Conservation (phyloP, 2,329 filamentous ascomycete genomes). For the Penicillium sp. region DNA sequence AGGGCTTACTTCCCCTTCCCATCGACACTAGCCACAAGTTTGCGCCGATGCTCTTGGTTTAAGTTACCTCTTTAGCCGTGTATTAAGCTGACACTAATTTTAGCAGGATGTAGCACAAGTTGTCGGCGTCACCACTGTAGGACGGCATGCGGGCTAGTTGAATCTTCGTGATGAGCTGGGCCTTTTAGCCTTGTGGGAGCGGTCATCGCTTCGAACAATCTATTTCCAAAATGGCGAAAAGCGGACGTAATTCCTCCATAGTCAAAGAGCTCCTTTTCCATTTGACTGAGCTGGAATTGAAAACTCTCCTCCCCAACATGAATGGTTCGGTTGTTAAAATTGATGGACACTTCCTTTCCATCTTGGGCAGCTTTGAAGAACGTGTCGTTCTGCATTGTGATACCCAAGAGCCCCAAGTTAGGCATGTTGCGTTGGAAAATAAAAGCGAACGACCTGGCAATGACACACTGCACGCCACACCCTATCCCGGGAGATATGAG, state of each 20-base stretch:
- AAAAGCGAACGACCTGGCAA: constrained; percentile 46
- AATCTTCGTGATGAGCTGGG: background rate
- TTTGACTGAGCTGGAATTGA: constrained; percentile 35
- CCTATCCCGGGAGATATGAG: constrained; percentile 1
- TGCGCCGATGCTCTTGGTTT: too few species aligned
- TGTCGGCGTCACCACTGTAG: background rate
- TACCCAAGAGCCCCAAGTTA: constrained; percentile 44
- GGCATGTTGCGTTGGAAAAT: constrained; percentile 48
- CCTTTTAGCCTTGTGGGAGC: background rate
- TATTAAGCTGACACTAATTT: too few species aligned
- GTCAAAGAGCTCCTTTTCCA: constrained; percentile 39
- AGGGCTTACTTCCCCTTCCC: too few species aligned
- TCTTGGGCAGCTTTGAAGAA: constrained; percentile 40
- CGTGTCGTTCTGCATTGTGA: constrained; percentile 37
- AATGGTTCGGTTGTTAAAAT: constrained; percentile 24
- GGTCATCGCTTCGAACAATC: constrained; percentile 28
- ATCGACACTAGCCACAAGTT: too few species aligned
- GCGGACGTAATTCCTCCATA: constrained; percentile 40
- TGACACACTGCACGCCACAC: constrained; percentile 39
- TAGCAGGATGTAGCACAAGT: too few species aligned
- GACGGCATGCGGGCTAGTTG: background rate
- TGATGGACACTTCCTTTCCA: constrained; percentile 36
- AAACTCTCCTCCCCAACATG: constrained; percentile 26
- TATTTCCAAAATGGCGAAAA: constrained; percentile 39
- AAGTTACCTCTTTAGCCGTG: too few species aligned